Percentiles rank a stretch among this genome's conserved stretches.
Evolutionary conservation across 2,329 filamentous ascomycete genomes (phyloP).

Genomic region (Stylonectria norvegica): DNA sequence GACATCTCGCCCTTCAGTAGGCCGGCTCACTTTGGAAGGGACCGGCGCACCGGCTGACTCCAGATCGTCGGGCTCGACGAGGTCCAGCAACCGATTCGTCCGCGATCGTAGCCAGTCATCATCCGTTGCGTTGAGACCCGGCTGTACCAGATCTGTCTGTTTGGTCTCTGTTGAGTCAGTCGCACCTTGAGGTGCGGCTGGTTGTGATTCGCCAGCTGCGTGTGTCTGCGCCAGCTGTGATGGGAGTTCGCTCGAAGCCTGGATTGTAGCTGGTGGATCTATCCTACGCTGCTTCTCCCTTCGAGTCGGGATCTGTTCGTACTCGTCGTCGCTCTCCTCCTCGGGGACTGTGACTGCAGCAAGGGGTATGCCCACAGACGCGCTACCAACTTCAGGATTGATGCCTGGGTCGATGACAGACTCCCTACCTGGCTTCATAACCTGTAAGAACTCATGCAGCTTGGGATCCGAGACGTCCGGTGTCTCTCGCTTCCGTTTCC

Average conservation of each 20-base stretch:
- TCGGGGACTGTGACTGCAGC: conserved; percentile 41
- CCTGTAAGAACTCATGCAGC: conserved; percentile 78
- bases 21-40: conserved; percentile 8
- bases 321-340: conserved; percentile 70
- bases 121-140: conserved; percentile 57
- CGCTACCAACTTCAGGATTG: conserved; percentile 19
- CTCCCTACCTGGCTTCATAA: conserved; percentile 62
- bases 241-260: conserved; percentile 15
- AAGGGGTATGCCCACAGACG: conserved; percentile 16
- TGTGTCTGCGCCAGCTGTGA: conserved; percentile 19
- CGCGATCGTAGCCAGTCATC: conserved; percentile 92
- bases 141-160: conserved; percentile 20
- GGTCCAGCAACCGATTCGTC: conserved; percentile 80
- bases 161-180: conserved; percentile 22
- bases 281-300: conserved; percentile 43
- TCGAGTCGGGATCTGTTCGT: conserved; percentile 61
- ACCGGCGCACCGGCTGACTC: conserved; percentile 14
- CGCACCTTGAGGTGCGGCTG: conserved; percentile 12
- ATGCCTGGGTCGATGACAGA: conserved; percentile 32
- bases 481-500: conserved; percentile 67
- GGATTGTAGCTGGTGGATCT: conserved; percentile 25
- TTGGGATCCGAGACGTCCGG: conserved; percentile 67
- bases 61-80: conserved; percentile 70
- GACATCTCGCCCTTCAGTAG: conserved; percentile 13
- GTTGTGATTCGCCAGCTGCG: conserved; percentile 8